Percentiles rank a stretch among this genome's conserved stretches.
Conservation (phyloP, 306 rosid species). For the Castanea sativa region DNA sequence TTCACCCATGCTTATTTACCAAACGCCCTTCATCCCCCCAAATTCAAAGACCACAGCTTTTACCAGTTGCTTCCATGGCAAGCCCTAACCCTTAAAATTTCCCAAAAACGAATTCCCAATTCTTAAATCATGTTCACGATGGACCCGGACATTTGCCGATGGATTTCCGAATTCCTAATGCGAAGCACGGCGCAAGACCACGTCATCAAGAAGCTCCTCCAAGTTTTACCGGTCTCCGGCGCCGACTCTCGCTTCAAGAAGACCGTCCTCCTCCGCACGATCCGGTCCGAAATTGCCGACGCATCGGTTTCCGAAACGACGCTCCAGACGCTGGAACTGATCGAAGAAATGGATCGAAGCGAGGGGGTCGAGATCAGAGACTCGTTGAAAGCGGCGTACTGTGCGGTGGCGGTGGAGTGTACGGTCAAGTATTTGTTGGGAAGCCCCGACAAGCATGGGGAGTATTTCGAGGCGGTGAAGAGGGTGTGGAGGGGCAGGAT, state of each 20-base stretch:
- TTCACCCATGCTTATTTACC: too few species aligned
- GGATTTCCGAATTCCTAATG: conserved; percentile 63
- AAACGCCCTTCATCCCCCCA: background rate
- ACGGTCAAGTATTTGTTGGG: conserved; percentile 51
- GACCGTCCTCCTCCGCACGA: conserved; percentile 57
- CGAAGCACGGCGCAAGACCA: conserved; percentile 43
- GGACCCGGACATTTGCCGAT: conserved; percentile 47
- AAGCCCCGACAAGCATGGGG: conserved; percentile 22
- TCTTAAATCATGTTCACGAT: background rate
- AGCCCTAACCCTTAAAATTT: background rate
- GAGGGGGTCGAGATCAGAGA: conserved; percentile 18
- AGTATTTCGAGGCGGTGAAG: conserved; percentile 43
- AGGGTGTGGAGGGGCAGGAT: conserved; percentile 66
- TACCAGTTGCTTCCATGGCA: background rate
- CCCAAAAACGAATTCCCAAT: background rate
- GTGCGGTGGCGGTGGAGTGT: conserved; percentile 72
- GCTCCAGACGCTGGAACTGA: conserved; percentile 43
- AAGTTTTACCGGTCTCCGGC: conserved; percentile 35
- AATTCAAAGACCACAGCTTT: background rate
- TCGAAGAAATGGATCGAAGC: conserved; percentile 41
- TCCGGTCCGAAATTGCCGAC: conserved; percentile 33
- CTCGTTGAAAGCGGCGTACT: conserved; percentile 54
- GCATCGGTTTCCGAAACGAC: conserved; percentile 45
- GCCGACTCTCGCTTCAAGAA: conserved; percentile 53
- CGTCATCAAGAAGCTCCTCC: conserved; percentile 29